Evolutionary conservation across 2,329 filamentous ascomycete genomes (phyloP).

Genomic region (Aspergillus unguis): DNA sequence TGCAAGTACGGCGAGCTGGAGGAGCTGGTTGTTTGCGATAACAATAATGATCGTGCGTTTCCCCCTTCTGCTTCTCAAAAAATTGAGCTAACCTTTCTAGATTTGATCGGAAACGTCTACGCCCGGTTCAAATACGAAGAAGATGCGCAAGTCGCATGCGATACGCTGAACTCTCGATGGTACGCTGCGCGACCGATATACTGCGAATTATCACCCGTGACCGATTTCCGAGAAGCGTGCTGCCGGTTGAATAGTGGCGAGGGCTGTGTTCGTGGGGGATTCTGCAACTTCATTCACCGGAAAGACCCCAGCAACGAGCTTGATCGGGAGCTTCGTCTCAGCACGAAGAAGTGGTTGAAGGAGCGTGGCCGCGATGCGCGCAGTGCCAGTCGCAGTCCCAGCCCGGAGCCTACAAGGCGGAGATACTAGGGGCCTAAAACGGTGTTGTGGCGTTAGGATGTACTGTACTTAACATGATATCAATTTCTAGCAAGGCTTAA

Average conservation of each 20-base stretch:
- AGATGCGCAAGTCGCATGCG: constrained; percentile 86
- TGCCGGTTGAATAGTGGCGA: constrained; percentile 92
- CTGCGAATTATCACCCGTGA: constrained; percentile 94
- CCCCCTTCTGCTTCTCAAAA: not conserved
- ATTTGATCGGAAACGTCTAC: constrained; percentile 98
- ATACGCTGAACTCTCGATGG: constrained; percentile 91
- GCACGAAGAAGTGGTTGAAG: constrained; percentile 96
- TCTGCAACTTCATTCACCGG: constrained; percentile 99
- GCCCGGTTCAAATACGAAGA: constrained; percentile 99
- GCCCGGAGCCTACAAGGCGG: constrained; percentile 75
- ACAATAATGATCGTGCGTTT: constrained; percentile 89
- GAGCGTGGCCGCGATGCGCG: constrained; percentile 77
- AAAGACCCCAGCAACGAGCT: constrained; percentile 91
- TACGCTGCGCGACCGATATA: constrained; percentile 97
- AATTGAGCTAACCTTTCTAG: constrained; percentile 42
- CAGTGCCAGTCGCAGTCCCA: constrained; percentile 77
- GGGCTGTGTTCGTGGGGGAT: constrained; percentile 91
- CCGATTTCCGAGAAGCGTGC: constrained; percentile 96
- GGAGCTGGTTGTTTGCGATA: constrained; percentile 97
- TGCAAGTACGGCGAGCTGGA: constrained; percentile 98
- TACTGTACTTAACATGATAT: constrained; percentile 28
- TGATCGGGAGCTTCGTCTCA: constrained; percentile 79
- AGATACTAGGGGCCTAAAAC: constrained; percentile 53
- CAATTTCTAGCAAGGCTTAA: constrained; percentile 17
- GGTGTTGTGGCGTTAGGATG: constrained; percentile 23